Conservation (phyloP, 2,329 filamentous ascomycete species). For the Xylariaceae sp. region DNA sequence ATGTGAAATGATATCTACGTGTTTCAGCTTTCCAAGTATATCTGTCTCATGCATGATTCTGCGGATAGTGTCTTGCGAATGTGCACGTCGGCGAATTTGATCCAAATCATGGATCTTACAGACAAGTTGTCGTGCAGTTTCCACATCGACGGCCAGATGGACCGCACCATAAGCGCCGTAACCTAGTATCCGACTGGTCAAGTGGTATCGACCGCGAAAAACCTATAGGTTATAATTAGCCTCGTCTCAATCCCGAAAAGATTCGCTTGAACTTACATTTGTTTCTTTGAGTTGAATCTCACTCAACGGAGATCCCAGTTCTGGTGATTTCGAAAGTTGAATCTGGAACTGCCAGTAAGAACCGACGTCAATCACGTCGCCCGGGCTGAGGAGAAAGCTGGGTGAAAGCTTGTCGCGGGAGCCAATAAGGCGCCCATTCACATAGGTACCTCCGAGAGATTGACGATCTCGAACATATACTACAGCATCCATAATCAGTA, state of each 20-base stretch:
- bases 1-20: conserved; percentile 45
- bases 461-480: conserved; percentile 60
- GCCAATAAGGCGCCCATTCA: conserved; percentile 52
- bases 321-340: conserved; percentile 27
- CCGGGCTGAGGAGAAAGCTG: conserved; percentile 52
- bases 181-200: conserved; percentile 56
- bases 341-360: conserved; percentile 43
- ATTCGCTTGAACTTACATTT: conserved; percentile 31
- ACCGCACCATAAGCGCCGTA: conserved; percentile 57
- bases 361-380: conserved; percentile 50
- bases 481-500: too few species aligned
- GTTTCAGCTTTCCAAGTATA: conserved; percentile 56
- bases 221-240: conserved; percentile 36
- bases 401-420: conserved; percentile 39
- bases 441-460: conserved; percentile 56
- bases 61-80: conserved; percentile 34
- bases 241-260: neutral
- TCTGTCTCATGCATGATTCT: conserved; percentile 53
- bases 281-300: conserved; percentile 39
- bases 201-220: conserved; percentile 50
- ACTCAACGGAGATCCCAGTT: conserved; percentile 21
- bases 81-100: conserved; percentile 22
- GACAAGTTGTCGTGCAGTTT: conserved; percentile 61
- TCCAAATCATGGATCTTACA: conserved; percentile 67
- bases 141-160: conserved; percentile 54